Base-by-base conservation (phyloP, 2,329 filamentous ascomycete species). In the Alternaria novae-zelandiae region DNA sequence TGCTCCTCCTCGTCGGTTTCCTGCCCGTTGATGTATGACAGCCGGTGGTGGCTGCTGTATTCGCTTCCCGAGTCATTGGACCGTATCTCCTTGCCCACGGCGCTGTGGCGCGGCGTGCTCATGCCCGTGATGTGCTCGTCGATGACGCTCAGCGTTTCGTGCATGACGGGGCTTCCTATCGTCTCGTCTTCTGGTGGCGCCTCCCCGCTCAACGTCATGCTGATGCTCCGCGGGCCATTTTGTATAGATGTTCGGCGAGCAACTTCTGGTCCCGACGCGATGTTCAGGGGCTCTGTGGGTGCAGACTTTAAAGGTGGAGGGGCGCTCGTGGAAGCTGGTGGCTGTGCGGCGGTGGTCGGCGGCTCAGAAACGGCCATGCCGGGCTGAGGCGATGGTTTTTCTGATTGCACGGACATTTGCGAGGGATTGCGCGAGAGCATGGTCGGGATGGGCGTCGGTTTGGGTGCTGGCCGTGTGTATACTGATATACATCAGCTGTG, bases 61-160 rank as follows among this genome's bases (percentile, higher is more conserved):
- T 97, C 93, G 81, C 93, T 97, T 54, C 90, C 91, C 2, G 94
- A 96, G 78, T 96, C 93, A 66, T 89, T 93, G 17, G 64, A 80
- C 59, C 85, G 74, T 68, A 87, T 83, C 67, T 90, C 78, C 68
- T 87, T 86, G 20, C 78, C 74, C 47, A 82, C 71, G 60, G 86
- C 66, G 73, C 84, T 86, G 65, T 88, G 86, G 23, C 87, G 84
- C 57, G 87, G 87, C 6, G 85, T 88, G 76, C 85, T 87, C 82
- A 98, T 87, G 78, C 97, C 92, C 45, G 93, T 97, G 71, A 98
- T 97, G 77, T 97, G 95, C 81, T 98, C 95, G 78, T 98, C 91
- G 73, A 98, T 98, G 62, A 98, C 95, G 74, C 94, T 97, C 55
- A 98, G 83, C 0, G 95, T 97, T 79, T 98, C 94, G 77, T 94